A percentile compares a stretch with the other conserved stretches of the same genome.
Evolutionary conservation across 2,329 filamentous ascomycete genomes (phyloP).

Genomic region (Fusarium palustre): DNA sequence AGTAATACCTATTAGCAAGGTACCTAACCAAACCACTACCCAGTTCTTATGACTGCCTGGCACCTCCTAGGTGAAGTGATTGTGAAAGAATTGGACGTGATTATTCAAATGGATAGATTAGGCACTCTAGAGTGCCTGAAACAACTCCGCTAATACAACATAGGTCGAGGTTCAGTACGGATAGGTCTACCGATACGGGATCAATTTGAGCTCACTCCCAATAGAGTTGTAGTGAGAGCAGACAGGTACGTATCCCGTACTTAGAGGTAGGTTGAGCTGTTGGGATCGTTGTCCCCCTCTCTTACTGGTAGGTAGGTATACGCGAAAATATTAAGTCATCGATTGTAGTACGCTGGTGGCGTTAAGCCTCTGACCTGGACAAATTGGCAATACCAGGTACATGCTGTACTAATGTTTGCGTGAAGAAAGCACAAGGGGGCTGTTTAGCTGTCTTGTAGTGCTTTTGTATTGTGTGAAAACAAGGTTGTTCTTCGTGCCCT

Average conservation of each 20-base stretch:
- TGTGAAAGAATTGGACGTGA: neutral
- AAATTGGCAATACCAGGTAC: neutral
- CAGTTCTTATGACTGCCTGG: neutral
- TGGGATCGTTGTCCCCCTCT: neutral
- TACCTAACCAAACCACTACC: neutral
- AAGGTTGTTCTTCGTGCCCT: too few species aligned
- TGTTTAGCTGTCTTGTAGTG: too few species aligned
- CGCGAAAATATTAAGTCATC: conserved; percentile 22
- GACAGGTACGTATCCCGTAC: neutral
- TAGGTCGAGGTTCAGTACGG: neutral
- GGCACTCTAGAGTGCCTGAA: neutral
- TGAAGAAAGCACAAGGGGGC: too few species aligned
- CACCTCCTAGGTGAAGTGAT: neutral
- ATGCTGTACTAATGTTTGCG: neutral
- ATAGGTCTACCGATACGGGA: neutral
- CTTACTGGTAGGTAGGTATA: too few species aligned
- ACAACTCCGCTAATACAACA: neutral
- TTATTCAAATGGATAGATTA: neutral
- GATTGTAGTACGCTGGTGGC: conserved; percentile 20
- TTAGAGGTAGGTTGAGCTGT: neutral
- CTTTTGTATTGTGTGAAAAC: too few species aligned
- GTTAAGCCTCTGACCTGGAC: neutral
- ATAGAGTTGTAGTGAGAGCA: neutral
- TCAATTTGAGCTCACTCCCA: neutral
- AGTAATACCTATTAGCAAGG: neutral